Base-by-base conservation (phyloP, 2,329 filamentous ascomycete genomes). In the Venturia effusa region DNA sequence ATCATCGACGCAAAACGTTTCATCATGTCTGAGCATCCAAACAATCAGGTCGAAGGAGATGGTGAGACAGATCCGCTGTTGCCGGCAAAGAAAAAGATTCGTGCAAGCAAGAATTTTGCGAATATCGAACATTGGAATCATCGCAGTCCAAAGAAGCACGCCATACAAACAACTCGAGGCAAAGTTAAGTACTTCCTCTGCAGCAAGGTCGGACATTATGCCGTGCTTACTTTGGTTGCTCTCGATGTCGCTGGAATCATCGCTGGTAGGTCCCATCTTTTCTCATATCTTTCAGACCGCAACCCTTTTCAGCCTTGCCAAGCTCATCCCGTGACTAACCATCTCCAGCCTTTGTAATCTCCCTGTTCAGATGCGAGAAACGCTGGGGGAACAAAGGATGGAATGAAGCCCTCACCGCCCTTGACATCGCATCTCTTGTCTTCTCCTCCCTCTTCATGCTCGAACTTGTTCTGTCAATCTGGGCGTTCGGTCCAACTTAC, bases 401-500 rank as follows among this genome's bases (percentile, higher is more conserved):
- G 73, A 69, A 73, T 59, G 69, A 72, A 59, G 75, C 76, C 2
- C 70, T 77, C 30, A 70, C 77, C 11, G 76, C 71, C 0, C 74
- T 89, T 48, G 79, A 79, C 15, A 74, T 79, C 2, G 73, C 82
- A 40, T 82, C 84, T 6, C 72, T 88, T 55, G 75, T 83, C 1
- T 84, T 89, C 70, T 87, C 83, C 64, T 83, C 79, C 67, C 69
- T 88, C 34, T 90, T 90, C 71, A 78, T 89, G 76, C 68, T 80
- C 0, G 88, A 90, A 73, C 73, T 89, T 71, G 63, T 81, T 11
- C 74, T 81, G 2, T 82, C 80, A 37, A 72, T 88, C 2, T 84
- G 84, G 76, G 83, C 83, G 3, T 88, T 86, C 75, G 86, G 86
- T 1, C 73, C 77, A 32, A 71, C 71, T 4, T 76, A 73, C 61